Evolutionary conservation across 2,329 filamentous ascomycete genomes (phyloP).

Genomic region (Raffaelea ambrosiae): DNA sequence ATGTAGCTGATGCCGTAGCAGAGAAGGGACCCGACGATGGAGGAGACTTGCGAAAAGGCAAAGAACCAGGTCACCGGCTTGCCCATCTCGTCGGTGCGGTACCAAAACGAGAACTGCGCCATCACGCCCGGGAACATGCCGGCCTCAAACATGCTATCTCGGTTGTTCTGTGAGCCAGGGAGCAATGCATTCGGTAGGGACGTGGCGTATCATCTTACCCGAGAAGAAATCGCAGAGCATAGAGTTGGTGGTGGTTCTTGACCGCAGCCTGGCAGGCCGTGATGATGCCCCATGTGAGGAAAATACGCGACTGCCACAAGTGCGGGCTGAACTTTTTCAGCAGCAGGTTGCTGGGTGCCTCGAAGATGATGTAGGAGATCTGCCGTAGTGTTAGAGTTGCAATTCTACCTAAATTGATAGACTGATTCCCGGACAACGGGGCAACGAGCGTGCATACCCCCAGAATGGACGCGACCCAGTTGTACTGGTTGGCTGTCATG

Average conservation of each 20-base stretch:
- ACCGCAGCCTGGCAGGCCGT: constrained; percentile 29
- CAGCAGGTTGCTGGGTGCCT: constrained; percentile 55
- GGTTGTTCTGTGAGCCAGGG: not conserved
- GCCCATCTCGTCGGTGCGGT: constrained; percentile 33
- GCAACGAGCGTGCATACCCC: constrained; percentile 20
- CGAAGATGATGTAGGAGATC: constrained; percentile 51
- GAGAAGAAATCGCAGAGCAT: constrained; percentile 29
- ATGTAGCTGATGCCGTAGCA: constrained; percentile 40
- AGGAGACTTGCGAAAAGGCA: constrained; percentile 23
- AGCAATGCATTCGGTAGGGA: not conserved
- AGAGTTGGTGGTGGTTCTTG: constrained; percentile 27
- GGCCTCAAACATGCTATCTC: constrained; percentile 25
- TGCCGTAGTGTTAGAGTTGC: not conserved
- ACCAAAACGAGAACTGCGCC: constrained; percentile 34
- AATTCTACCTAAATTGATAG: too few species aligned
- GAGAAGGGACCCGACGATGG: constrained; percentile 24
- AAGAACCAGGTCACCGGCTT: constrained; percentile 34
- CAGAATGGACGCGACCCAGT: constrained; percentile 30
- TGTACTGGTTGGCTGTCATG: constrained; percentile 31
- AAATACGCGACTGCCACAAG: constrained; percentile 50
- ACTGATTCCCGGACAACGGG: too few species aligned
- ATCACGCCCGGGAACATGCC: constrained; percentile 32
- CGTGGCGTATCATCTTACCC: constrained; percentile 9
- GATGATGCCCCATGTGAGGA: constrained; percentile 43
- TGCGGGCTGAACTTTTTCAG: constrained; percentile 52